phyloP scores from a whole-genome alignment of 306 rosid species.

The Erythrophleum fordii region DNA sequence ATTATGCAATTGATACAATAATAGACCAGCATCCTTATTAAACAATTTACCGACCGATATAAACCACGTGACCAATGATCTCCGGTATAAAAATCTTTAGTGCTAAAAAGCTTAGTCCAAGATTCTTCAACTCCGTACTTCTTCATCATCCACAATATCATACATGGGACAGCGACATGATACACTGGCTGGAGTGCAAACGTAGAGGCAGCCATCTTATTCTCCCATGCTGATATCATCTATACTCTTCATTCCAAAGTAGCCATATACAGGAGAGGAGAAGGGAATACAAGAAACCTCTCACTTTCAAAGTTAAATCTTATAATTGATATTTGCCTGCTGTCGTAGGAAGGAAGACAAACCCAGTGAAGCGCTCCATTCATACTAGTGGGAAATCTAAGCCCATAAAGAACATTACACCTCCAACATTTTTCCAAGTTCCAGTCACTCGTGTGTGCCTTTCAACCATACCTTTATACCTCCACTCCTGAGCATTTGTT shows the following conservation, averaged over 20 bases:
- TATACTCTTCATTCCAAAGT: not conserved
- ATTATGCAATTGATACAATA: too few species aligned
- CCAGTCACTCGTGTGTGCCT: conserved; percentile 14
- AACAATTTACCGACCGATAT: not conserved
- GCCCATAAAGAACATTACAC: not conserved
- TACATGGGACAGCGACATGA: not conserved
- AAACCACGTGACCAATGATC: not conserved
- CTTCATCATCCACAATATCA: conserved; percentile 24
- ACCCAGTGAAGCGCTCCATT: conserved; percentile 34
- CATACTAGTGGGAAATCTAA: conserved; percentile 11
- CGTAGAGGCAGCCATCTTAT: not conserved
- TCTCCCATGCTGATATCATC: not conserved
- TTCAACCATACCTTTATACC: not conserved
- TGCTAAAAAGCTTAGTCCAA: not conserved
- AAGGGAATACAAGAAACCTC: conserved; percentile 28
- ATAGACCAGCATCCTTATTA: not conserved
- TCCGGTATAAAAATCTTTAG: not conserved
- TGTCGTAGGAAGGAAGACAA: not conserved
- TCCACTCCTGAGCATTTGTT: not conserved
- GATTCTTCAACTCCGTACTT: conserved; percentile 26
- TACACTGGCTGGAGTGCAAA: too few species aligned
- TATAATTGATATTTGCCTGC: not conserved
- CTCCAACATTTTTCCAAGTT: too few species aligned
- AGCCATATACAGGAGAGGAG: not conserved
- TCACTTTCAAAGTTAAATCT: too few species aligned